phyloP scores from a whole-genome alignment of 164 flowering plant genomes.

The Cinnamomum chago region DNA sequence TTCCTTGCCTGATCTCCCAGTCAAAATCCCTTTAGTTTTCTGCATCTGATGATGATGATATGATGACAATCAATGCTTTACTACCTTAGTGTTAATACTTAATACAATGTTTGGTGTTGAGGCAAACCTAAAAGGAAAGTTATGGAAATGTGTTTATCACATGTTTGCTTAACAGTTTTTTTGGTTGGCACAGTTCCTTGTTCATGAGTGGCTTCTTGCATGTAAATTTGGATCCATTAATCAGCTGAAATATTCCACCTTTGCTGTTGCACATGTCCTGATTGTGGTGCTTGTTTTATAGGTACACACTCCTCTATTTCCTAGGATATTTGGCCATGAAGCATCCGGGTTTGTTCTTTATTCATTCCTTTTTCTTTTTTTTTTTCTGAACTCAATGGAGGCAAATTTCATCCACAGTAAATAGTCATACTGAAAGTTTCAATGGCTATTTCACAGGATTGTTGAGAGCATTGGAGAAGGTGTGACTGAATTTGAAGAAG shows the following conservation, averaged over 20 bases:
- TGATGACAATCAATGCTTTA: not conserved
- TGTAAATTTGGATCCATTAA: not conserved
- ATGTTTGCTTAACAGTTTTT: not conserved
- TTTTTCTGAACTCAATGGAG: not conserved
- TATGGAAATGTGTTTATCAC: too few species aligned
- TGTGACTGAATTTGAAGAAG: slow-evolving; percentile 73
- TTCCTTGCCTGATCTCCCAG: not conserved
- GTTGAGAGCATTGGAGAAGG: slow-evolving; percentile 95
- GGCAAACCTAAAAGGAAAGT: not conserved
- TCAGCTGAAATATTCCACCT: not conserved
- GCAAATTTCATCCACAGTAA: not conserved
- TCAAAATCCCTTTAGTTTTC: not conserved
- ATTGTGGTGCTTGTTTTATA: slow-evolving; percentile 21
- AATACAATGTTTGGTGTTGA: not conserved
- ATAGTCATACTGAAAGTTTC: slow-evolving; percentile 14
- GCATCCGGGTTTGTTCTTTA: slow-evolving; percentile 71
- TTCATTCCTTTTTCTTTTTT: slow-evolving; percentile 6
- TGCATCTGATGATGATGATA: not conserved
- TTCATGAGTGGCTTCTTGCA: not conserved
- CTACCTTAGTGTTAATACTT: not conserved
- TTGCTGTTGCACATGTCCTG: not conserved
- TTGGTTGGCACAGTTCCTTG: not conserved
- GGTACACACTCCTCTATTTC: slow-evolving; percentile 56
- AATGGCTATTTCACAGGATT: slow-evolving; percentile 34
- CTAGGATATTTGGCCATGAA: slow-evolving; percentile 97